phyloP scores from a whole-genome alignment of 192 early-diverging fungal genomes.

The Linnemannia hyalina region DNA sequence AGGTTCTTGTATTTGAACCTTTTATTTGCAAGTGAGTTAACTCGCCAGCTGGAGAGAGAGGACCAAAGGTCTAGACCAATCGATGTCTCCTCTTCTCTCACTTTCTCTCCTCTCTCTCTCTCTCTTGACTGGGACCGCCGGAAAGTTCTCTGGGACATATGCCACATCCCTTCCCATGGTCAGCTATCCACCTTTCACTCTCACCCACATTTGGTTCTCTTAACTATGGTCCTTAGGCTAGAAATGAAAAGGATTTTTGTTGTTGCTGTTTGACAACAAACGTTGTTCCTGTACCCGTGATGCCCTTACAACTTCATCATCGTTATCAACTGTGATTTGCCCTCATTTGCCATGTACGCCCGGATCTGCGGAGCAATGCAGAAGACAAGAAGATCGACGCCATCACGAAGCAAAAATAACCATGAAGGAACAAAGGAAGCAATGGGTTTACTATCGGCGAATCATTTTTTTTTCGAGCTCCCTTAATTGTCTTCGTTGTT shows the following conservation, averaged over 20 bases:
- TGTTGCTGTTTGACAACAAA: too few relatives aligned
- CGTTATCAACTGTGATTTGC: too few relatives aligned
- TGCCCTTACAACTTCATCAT: too few relatives aligned
- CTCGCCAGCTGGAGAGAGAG: neutral
- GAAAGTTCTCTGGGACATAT: too few relatives aligned
- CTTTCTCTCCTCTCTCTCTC: neutral
- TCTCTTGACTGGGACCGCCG: neutral
- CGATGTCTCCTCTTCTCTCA: neutral
- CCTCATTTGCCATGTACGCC: too few relatives aligned
- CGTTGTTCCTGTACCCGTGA: too few relatives aligned
- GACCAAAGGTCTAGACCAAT: neutral
- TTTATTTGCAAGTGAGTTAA: neutral
- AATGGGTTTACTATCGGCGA: neutral
- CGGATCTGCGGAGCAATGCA: neutral
- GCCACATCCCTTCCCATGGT: too few relatives aligned
- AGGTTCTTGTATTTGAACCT: too few relatives aligned
- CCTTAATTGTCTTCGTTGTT: neutral
- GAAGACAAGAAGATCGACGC: neutral
- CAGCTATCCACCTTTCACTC: too few relatives aligned
- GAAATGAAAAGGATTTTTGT: too few relatives aligned
- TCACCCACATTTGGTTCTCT: too few relatives aligned
- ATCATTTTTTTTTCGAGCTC: neutral
- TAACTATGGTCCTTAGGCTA: too few relatives aligned
- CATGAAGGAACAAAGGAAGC: neutral
- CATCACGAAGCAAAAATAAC: neutral